Evolutionary conservation across 768 basidiomycete species (phyloP).

Genomic region (Tephrocybe sp.): DNA sequence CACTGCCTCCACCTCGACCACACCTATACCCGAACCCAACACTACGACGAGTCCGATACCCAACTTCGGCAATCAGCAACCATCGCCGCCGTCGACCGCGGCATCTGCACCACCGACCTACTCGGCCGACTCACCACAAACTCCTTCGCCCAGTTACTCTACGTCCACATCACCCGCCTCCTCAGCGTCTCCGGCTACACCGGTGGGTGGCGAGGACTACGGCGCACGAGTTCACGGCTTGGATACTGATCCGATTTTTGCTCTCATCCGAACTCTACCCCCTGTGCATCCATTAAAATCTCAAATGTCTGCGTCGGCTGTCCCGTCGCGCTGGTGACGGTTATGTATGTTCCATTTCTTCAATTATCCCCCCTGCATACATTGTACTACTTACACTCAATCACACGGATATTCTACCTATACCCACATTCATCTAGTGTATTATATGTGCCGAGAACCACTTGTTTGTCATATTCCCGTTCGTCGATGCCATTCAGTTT

Average conservation of each 20-base stretch:
- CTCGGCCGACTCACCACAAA: conserved; percentile 42
- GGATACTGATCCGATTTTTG: conserved; percentile 37
- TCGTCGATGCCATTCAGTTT: conserved; percentile 1
- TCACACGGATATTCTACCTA: conserved; percentile 14
- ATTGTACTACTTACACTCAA: conserved; percentile 12
- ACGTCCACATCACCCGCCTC: conserved; percentile 57
- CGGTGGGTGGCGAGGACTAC: conserved; percentile 47
- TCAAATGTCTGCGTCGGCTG: conserved; percentile 65
- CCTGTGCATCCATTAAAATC: conserved; percentile 45
- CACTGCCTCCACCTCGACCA: conserved; percentile 31
- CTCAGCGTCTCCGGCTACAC: conserved; percentile 60
- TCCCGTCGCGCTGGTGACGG: conserved; percentile 58
- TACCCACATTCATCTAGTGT: conserved; percentile 7
- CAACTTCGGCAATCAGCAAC: conserved; percentile 36
- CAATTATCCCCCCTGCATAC: conserved; percentile 14
- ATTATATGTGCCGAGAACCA: conserved; percentile 8
- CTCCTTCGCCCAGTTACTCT: conserved; percentile 52
- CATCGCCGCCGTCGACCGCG: conserved; percentile 22
- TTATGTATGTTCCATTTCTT: conserved; percentile 20
- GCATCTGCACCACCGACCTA: conserved; percentile 30
- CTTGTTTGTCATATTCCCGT: conserved; percentile 3
- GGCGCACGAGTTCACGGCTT: conserved; percentile 46
- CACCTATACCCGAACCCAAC: conserved; percentile 36
- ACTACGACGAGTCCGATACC: conserved; percentile 48
- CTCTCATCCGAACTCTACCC: conserved; percentile 28